Evolutionary conservation across 2,329 filamentous ascomycete genomes (phyloP), one percentile per base, ranked within the genome.

Genomic region (Akanthomyces lecanii): DNA sequence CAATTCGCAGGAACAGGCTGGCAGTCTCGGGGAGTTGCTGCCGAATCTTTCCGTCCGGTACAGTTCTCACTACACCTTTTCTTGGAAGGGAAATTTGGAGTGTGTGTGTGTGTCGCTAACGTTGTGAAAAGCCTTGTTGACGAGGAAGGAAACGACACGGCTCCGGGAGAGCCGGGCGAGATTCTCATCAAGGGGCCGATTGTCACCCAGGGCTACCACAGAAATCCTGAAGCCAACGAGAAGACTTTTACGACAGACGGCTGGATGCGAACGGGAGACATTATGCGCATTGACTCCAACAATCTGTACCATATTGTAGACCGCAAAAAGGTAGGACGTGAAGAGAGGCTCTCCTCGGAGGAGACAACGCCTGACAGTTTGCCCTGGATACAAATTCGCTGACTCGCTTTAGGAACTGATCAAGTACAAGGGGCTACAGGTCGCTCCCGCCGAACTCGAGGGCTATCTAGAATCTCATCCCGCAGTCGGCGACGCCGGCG

Each of bases 231-330:
- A 66, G 89, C 85, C 0, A 91, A 89, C 1, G 76, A 75, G 0
- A 82, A 86, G 57, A 83, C 87, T 0, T 83, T 91, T 61, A 72
- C 71, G 0, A 11, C 53, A 3, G 73, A 78, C 25, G 78, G 76
- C 4, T 96, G 89, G 80, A 92, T 94, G 79, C 88, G 88, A 69
- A 93, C 91, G 0, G 91, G 91, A 0, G 91, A 96, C 69, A 84
- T 94, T 4, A 89, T 90, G 0, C 84, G 88, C 64, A 85, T 90
- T 72, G 87, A 92, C 66, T 76, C 82, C 47, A 81, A 89, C 18
- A 85, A 87, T 57, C 88, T 92, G 68, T 91, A 85, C 76, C 51
- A 62, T 16, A 91, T 96, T 67, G 92, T 91, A 0, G 91, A 95
- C 70, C 85, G 91, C 14, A 87, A 91, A 64, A 92, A 91, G 79